Evolutionary conservation across 164 flowering plant genomes (phyloP).

Genomic region (Nymphaea colorata): DNA sequence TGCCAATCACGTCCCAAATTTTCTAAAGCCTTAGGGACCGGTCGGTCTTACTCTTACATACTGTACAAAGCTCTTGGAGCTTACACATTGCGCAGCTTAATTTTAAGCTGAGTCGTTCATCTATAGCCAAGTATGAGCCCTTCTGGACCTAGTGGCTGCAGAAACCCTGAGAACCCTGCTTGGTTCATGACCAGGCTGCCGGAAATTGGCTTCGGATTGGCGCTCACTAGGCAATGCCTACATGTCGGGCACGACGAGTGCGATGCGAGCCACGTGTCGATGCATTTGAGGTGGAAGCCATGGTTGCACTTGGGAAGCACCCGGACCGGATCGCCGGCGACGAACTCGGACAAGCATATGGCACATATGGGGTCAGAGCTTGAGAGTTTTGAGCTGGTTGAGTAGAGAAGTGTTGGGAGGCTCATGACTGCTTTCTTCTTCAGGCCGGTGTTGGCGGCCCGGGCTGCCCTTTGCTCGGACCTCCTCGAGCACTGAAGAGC

Average conservation of each 20-base stretch:
- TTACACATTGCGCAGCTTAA: no score
- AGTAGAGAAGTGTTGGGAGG: constrained; percentile 39
- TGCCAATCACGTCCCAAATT: no score
- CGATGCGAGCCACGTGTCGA: constrained; percentile 66
- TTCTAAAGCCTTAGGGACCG: no score
- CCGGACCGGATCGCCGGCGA: constrained; percentile 40
- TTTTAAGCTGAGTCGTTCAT: background rate
- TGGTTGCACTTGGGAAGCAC: constrained; percentile 74
- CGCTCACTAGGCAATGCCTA: constrained; percentile 11
- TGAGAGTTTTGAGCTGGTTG: constrained; percentile 25
- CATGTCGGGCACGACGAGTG: constrained; percentile 89
- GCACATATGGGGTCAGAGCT: constrained; percentile 63
- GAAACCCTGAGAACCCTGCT: background rate
- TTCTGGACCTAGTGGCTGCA: background rate
- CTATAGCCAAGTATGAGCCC: background rate
- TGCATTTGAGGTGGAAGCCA: constrained; percentile 70
- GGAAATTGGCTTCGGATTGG: background rate
- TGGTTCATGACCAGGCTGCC: background rate
- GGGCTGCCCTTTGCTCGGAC: constrained; percentile 12
- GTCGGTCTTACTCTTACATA: no score
- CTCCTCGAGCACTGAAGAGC: constrained; percentile 43
- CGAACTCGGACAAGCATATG: constrained; percentile 70
- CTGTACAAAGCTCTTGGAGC: no score
- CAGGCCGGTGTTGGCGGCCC: constrained; percentile 38
- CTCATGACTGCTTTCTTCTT: constrained; percentile 47